Evolutionary conservation across 2,329 filamentous ascomycete species (phyloP), one percentile per base, ranked within the genome.

Genomic region (Bipolaris victoriae): DNA sequence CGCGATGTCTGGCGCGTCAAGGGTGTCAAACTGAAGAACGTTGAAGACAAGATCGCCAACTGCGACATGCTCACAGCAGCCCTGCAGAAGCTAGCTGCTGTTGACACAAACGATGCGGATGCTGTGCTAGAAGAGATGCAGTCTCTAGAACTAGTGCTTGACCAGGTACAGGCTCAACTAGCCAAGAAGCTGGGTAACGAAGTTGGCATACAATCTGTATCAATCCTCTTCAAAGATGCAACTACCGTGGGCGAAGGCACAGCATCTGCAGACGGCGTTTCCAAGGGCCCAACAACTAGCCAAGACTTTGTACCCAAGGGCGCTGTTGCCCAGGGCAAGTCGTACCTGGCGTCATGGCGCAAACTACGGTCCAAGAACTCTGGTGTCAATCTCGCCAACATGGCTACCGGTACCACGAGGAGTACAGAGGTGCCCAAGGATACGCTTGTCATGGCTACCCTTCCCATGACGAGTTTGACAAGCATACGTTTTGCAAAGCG

Each of bases 51-150:
- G 80, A 88, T 97, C 52, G 86, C 91, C 11, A 92, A 92, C 61
- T 97, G 93, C 74, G 95, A 99, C 75, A 83, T 92, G 49, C 83
- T 99, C 48, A 98, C 94, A 1, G 92, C 93, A 1, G 93, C 94
- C 9, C 81, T 99, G 29, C 83, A 92, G 55, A 95, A 93, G 73
- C 84, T 99, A 35, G 86, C 88, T 6, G 85, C 87, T 61, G 92
- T 97, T 0, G 92, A 99, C 68, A 95, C 90, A 0, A 89, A 87
- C 61, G 94, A 99, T 73, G 93, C 94, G 0, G 94, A 97, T 72
- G 91, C 92, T 0, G 88, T 98, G 18, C 82, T 97, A 15, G 92
- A 96, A 67, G 95, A 99, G 76, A 95, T 99, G 89, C 92, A 98
- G 74, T 84, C 87, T 2, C 82, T 99, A 4, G 95, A 99, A 76